phyloP scores from a whole-genome alignment of 2,329 filamentous ascomycete genomes.

The Aspergillus melleus region DNA sequence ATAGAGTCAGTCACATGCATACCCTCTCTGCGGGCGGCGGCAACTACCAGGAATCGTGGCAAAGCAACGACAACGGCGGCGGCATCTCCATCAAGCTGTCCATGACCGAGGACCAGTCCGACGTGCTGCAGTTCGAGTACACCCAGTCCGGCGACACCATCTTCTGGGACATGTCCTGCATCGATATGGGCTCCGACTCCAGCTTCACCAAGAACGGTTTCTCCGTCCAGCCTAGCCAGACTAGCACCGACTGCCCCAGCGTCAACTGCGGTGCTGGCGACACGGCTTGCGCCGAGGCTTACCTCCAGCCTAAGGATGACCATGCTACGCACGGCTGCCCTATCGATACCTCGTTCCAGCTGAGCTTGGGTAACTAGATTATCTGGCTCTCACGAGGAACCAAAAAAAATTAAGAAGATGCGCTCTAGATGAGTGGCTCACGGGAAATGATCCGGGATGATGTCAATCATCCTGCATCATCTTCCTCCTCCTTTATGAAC shows the following conservation, averaged over 20 bases:
- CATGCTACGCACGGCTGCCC: slow-evolving; percentile 44
- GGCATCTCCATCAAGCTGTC: slow-evolving; percentile 46
- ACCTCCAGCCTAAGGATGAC: slow-evolving; percentile 42
- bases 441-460: no score
- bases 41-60: slow-evolving; percentile 36
- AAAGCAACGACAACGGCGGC: slow-evolving; percentile 38
- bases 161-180: slow-evolving; percentile 40
- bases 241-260: slow-evolving; percentile 29
- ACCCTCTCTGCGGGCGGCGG: slow-evolving; percentile 35
- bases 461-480: no score
- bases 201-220: slow-evolving; percentile 37
- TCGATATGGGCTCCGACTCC: slow-evolving; percentile 31
- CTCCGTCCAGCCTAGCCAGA: slow-evolving; percentile 25
- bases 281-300: slow-evolving; percentile 36
- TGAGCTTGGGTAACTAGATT: slow-evolving; percentile 33
- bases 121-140: slow-evolving; percentile 47
- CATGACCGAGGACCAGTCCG: slow-evolving; percentile 27
- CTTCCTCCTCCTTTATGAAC: no score
- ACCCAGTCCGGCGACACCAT: slow-evolving; percentile 31
- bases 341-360: slow-evolving; percentile 31
- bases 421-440: slow-evolving; percentile 1
- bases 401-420: not conserved
- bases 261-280: slow-evolving; percentile 40
- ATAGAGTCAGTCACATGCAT: slow-evolving; percentile 35
- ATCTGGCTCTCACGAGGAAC: not conserved